phyloP scores from a whole-genome alignment of 371 early-diverging fungal species.

The Apophysomyces variabilis region DNA sequence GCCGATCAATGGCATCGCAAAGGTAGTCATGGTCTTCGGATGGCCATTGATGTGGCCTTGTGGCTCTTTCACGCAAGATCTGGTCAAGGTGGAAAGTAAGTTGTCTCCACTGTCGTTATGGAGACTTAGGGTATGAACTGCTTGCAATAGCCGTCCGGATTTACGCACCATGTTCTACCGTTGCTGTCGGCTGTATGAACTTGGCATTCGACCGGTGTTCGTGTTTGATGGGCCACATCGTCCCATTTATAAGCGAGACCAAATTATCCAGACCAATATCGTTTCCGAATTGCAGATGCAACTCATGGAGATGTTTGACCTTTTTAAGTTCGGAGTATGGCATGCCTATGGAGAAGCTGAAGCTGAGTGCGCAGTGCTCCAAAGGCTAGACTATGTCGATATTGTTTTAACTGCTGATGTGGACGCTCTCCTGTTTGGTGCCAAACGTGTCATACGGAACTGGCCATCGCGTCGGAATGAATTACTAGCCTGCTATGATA shows the following conservation, averaged over 20 bases:
- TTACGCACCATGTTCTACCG: slow-evolving; percentile 39
- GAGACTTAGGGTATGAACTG: neutral
- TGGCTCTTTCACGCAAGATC: slow-evolving; percentile 37
- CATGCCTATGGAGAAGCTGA: slow-evolving; percentile 49
- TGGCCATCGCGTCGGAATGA: slow-evolving; percentile 31
- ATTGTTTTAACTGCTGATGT: slow-evolving; percentile 42
- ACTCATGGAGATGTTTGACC: neutral
- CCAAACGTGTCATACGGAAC: slow-evolving; percentile 32
- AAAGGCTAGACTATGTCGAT: slow-evolving; percentile 39
- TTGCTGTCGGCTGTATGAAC: slow-evolving; percentile 31
- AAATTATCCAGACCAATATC: slow-evolving; percentile 22
- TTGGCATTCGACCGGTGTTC: slow-evolving; percentile 46
- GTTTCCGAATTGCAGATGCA: slow-evolving; percentile 19
- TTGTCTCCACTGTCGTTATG: neutral
- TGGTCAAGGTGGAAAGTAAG: slow-evolving; percentile 34
- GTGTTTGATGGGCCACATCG: slow-evolving; percentile 47
- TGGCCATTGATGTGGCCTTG: slow-evolving; percentile 44
- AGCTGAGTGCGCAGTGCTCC: slow-evolving; percentile 48
- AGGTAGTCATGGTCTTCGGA: slow-evolving; percentile 16
- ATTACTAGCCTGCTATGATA: slow-evolving; percentile 28
- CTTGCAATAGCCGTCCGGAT: slow-evolving; percentile 22
- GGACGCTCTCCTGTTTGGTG: slow-evolving; percentile 49
- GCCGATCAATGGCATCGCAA: slow-evolving; percentile 30
- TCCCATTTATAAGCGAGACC: slow-evolving; percentile 37
- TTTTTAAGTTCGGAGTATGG: slow-evolving; percentile 39